phyloP scores from a whole-genome alignment of 371 early-diverging fungal genomes.

The Blyttiomyces sp. region DNA sequence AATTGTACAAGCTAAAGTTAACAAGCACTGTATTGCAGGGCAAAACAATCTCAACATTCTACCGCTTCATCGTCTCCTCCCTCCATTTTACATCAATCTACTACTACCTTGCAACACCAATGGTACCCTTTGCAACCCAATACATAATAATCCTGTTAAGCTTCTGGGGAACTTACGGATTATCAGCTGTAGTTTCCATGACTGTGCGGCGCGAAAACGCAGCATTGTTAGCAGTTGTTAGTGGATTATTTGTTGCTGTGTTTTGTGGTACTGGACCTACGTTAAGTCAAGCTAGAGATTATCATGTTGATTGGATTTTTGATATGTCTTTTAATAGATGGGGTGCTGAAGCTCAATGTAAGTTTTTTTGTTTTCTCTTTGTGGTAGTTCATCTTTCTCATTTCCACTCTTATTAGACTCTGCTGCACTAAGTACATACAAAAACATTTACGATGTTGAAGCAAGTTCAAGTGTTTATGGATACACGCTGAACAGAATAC shows the following conservation, averaged over 20 bases:
- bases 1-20: not conserved
- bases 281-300: too few species aligned
- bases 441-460: too few species aligned
- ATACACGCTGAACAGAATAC: too few species aligned
- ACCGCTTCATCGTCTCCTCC: conserved; percentile 28
- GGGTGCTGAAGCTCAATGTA: too few species aligned
- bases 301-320: too few species aligned
- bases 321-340: too few species aligned
- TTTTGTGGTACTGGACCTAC: too few species aligned
- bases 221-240: conserved; percentile 35
- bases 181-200: conserved; percentile 32
- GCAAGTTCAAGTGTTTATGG: too few species aligned
- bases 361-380: too few species aligned
- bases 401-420: too few species aligned
- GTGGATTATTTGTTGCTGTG: conserved; percentile 33
- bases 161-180: conserved; percentile 44
- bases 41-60: conserved; percentile 29
- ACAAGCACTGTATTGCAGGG: conserved; percentile 8
- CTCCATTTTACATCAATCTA: conserved; percentile 31
- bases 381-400: too few species aligned
- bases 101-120: conserved; percentile 36
- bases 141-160: conserved; percentile 32
- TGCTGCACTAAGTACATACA: too few species aligned
- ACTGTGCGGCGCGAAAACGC: conserved; percentile 36
- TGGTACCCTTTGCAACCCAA: conserved; percentile 12